Evolutionary conservation across 371 early-diverging fungal genomes (phyloP).

Genomic region (Batrachochytrium dendrobatidis): DNA sequence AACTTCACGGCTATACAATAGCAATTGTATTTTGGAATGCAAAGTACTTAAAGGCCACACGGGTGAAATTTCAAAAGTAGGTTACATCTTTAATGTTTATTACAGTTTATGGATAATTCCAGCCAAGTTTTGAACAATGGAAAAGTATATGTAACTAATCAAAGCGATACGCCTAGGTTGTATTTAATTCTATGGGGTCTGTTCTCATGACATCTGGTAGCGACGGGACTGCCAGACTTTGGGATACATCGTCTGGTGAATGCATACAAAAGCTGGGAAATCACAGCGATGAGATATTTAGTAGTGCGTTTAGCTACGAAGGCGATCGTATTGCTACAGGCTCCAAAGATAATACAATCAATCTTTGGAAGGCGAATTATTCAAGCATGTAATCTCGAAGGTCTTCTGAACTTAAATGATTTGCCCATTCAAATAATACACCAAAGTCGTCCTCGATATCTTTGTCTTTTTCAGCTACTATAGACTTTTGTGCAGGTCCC

Average conservation of each 20-base stretch:
- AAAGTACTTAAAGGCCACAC: conserved; percentile 22
- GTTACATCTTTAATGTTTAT: neutral
- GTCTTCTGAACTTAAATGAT: conserved; percentile 11
- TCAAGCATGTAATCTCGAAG: conserved; percentile 25
- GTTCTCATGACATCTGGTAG: conserved; percentile 34
- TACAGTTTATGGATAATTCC: neutral
- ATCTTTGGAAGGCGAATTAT: conserved; percentile 17
- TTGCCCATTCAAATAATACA: conserved; percentile 33
- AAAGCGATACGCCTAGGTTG: conserved; percentile 11
- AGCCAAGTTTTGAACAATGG: neutral
- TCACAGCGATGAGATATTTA: conserved; percentile 38
- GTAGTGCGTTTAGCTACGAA: conserved; percentile 33
- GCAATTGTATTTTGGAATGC: conserved; percentile 10
- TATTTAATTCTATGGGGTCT: conserved; percentile 30
- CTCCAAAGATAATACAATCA: conserved; percentile 34
- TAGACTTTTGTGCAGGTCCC: too few relatives aligned
- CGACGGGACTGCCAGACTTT: conserved; percentile 40
- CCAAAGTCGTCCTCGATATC: conserved; percentile 31
- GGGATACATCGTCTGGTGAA: conserved; percentile 23
- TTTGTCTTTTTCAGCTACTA: neutral
- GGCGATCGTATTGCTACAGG: conserved; percentile 30
- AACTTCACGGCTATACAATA: conserved; percentile 25
- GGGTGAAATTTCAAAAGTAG: conserved; percentile 33
- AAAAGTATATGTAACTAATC: neutral
- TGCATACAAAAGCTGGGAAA: conserved; percentile 27